Percentiles rank a stretch among this genome's conserved stretches.
Conservation (phyloP, 2,329 filamentous ascomycete genomes). For the Knoxdaviesia proteae region DNA sequence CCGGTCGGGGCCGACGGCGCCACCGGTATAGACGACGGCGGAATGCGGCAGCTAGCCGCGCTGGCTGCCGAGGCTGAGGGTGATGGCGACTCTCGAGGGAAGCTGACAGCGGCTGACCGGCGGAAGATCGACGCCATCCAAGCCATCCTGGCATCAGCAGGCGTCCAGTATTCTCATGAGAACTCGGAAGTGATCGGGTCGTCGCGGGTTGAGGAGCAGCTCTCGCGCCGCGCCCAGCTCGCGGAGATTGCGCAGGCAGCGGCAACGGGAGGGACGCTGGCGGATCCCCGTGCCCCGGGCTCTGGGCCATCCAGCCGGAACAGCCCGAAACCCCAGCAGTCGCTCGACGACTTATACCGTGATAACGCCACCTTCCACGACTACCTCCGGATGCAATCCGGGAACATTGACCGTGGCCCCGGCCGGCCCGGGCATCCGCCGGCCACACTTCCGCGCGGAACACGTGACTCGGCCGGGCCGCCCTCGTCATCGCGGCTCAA, state of each 20-base stretch:
- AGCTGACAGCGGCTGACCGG: conserved; percentile 24
- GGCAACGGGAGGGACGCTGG: conserved; percentile 14
- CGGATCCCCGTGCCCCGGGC: no score
- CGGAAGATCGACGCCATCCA: conserved; percentile 54
- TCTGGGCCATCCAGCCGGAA: no score
- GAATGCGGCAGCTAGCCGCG: conserved; percentile 50
- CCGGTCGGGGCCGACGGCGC: conserved; percentile 28
- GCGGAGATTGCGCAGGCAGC: conserved; percentile 20
- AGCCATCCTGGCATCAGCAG: conserved; percentile 70
- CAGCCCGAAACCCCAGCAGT: no score
- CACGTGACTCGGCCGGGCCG: conserved; percentile 1
- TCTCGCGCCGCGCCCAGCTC: conserved; percentile 57
- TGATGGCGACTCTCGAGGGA: conserved; percentile 10
- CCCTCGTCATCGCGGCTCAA: conserved; percentile 6
- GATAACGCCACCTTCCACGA: no score
- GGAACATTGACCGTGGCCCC: no score
- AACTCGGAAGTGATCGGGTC: conserved; percentile 89
- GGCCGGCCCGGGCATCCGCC: no score
- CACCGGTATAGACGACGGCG: conserved; percentile 27
- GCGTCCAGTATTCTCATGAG: conserved; percentile 88
- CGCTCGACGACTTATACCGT: no score
- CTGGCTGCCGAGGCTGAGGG: conserved; percentile 25
- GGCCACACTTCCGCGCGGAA: no score
- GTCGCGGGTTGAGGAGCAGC: conserved; percentile 71
- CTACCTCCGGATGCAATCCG: no score